These are phyloP conservation scores for Talaromyces rugulosus DNA, from an alignment of 2,329 filamentous ascomycete genomes.

Conservation along the genomic window DNA sequence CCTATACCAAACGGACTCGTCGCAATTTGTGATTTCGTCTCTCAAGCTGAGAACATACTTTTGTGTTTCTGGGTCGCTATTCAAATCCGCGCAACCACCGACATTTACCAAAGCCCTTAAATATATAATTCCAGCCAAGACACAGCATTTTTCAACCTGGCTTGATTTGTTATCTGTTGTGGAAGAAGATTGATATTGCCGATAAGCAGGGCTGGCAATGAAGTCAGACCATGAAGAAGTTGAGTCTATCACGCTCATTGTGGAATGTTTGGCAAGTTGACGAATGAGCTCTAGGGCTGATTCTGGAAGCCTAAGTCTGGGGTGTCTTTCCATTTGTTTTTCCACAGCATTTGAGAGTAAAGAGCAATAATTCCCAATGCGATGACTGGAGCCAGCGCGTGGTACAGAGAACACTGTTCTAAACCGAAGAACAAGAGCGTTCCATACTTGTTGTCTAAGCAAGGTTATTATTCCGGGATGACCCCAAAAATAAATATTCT, in stretches of 20 bases:
- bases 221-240: background rate
- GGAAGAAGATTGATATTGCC: background rate
- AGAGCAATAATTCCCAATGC: background rate
- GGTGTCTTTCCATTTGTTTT: conserved; percentile 6
- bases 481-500: background rate
- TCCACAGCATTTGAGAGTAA: background rate
- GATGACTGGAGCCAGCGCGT: background rate
- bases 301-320: conserved; percentile 2
- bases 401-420: conserved; percentile 3
- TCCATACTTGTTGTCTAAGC: conserved; percentile 8
- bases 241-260: background rate
- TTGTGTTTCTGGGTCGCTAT: conserved; percentile 1
- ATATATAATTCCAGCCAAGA: conserved; percentile 2
- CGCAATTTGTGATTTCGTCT: conserved; percentile 2
- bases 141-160: background rate
- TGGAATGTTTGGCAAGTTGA: conserved; percentile 2
- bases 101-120: conserved; percentile 1
- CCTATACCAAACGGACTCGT: conserved; percentile 3
- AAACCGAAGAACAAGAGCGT: conserved; percentile 5
- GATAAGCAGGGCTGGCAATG: background rate
- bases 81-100: background rate
- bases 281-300: background rate
- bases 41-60: conserved; percentile 1
- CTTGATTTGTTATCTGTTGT: background rate
- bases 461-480: background rate